These are phyloP conservation scores for Leishmania tarentolae DNA, from an alignment of 208 protist genomes.

Conservation along the genomic window DNA sequence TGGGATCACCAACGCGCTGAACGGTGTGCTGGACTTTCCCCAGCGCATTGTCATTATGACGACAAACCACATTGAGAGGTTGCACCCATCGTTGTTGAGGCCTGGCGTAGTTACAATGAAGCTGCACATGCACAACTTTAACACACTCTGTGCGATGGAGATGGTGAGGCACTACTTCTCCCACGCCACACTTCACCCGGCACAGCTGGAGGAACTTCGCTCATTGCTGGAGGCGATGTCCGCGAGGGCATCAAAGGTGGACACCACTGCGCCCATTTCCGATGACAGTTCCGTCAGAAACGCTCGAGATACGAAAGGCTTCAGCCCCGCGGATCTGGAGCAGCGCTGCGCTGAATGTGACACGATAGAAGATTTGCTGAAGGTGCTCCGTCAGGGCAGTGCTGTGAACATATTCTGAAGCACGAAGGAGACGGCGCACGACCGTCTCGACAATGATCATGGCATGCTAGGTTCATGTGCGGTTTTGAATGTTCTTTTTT, in stretches of 20 bases:
- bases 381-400: slow-evolving; percentile 55
- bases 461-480: not conserved
- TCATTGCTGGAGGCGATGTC: slow-evolving; percentile 19
- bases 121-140: slow-evolving; percentile 87
- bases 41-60: slow-evolving; percentile 93
- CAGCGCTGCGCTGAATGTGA: slow-evolving; percentile 88
- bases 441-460: not conserved
- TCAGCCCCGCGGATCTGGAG: slow-evolving; percentile 88
- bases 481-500: not conserved
- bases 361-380: slow-evolving; percentile 67
- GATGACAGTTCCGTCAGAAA: not conserved
- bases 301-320: slow-evolving; percentile 17
- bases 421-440: not conserved
- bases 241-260: slow-evolving; percentile 17
- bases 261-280: slow-evolving; percentile 1
- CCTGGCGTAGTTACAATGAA: slow-evolving; percentile 92
- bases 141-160: slow-evolving; percentile 54
- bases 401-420: slow-evolving; percentile 58
- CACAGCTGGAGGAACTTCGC: slow-evolving; percentile 29
- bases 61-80: slow-evolving; percentile 93
- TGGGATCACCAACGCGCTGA: slow-evolving; percentile 93
- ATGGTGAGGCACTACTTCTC: slow-evolving; percentile 88
- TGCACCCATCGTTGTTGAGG: slow-evolving; percentile 83
- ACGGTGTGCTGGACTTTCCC: slow-evolving; percentile 90
- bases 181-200: slow-evolving; percentile 15